These are phyloP conservation scores for Aphanomyces cochlioides DNA, from an alignment of 352 stramenopile species.

Conservation along the genomic window DNA sequence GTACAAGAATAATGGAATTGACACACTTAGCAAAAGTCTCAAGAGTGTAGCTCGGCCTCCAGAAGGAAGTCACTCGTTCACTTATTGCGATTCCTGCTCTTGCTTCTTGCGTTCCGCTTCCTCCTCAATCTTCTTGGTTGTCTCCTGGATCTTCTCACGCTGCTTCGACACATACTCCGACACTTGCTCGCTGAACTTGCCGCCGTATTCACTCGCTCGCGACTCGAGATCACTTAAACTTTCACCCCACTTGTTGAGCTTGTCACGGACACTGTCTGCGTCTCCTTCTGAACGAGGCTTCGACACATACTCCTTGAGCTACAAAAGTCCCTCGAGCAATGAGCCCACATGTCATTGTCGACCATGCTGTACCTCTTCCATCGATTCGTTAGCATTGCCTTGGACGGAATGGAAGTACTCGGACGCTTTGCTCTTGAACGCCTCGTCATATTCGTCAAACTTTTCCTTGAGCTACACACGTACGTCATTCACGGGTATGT, in stretches of 20 bases:
- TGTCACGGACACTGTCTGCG: no score
- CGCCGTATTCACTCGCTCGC: no score
- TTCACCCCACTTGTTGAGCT: no score
- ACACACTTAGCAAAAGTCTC: no score
- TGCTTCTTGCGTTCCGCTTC: background rate
- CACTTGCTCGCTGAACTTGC: no score
- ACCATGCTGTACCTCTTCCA: conserved; percentile 1
- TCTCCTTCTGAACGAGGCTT: background rate
- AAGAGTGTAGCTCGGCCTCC: no score
- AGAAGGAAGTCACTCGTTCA: no score
- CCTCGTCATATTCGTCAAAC: conserved; percentile 4
- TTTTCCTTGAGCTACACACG: conserved; percentile 8
- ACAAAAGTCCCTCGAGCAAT: background rate
- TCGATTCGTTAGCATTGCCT: background rate
- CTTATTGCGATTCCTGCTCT: background rate
- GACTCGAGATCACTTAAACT: no score
- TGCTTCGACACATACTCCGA: no score
- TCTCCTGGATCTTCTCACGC: no score
- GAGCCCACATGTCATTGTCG: background rate
- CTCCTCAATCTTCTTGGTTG: background rate
- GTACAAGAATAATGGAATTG: no score
- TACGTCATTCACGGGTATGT: no score
- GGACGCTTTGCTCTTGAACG: background rate
- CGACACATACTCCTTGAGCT: conserved; percentile 11
- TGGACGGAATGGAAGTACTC: conserved; percentile 9